Base-by-base conservation (phyloP, 208 protist genomes). In the Trypanosoma melophagium region DNA sequence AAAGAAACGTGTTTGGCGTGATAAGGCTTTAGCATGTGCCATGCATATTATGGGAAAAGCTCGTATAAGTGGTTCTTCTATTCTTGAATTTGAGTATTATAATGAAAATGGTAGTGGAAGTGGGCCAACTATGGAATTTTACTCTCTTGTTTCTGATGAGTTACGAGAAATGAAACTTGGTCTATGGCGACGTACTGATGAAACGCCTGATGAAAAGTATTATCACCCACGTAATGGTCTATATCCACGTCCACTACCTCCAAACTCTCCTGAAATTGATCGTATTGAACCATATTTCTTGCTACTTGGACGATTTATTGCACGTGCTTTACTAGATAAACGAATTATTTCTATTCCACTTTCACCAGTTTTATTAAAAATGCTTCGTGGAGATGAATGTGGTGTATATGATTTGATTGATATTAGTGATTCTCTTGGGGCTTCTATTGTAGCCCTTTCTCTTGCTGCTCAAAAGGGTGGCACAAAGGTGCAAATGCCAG, bases 91-190 rank as follows among this genome's bases (percentile, higher is more conserved):
- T 69, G 82, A 96, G 75, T 97, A 94, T 69, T 94, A 90, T 70
- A 77, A 84, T 59, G 94, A 97, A 66, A 81, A 81, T 24, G 94
- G 94, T 42, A 95, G 84, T 65, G 94, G 94, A 22, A 69, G 83
- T 22, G 94, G 94, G 8, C 94, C 94, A 16, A 96, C 94, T 35
- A 81, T 80, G 14, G 89, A 97, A 77, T 97, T 96, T 66, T 97
- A 93, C 81, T 84, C 85, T 17, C 81, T 96, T 31, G 84, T 96
- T 0, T 84, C 86, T 9, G 61, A 85, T 54, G 68, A 70, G 17
- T 72, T 97, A 60, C 84, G 80, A 14, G 71, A 91, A 66, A 80
- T 74, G 25, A 70, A 69, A 57, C 60, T 90, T 51, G 53, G 59
- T 16, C 70, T 97, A 21, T 97, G 89, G 88, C 76, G 79, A 17